Base-by-base conservation (phyloP, 805 yeast genomes). In the Cyberlindnera americana region DNA sequence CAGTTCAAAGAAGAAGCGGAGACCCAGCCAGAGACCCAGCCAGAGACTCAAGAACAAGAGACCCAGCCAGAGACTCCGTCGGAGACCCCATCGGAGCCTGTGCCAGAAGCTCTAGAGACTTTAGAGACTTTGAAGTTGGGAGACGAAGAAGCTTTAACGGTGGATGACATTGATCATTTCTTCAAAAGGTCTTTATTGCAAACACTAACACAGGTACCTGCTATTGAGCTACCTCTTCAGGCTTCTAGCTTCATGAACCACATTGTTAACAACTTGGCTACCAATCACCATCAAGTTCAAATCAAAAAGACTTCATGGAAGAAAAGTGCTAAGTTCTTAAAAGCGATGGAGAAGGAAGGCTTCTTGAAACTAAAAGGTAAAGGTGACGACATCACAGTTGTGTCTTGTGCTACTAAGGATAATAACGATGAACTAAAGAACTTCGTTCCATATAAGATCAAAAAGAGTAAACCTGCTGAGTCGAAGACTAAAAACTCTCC, bases 231-330 rank as follows among this genome's bases (percentile, higher is more conserved):
- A 4, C 97, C 98, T 6, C 69, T 86, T 21, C 64, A 75, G 1
- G 71, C 95, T 3, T 86, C 97, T 0, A 73, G 70, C 17, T 83
- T 91, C 59, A 80, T 90, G 71, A 74, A 70, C 31, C 79, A 80
- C 51, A 65, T 90, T 12, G 69, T 80, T 44, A 75, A 75, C 35
- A 86, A 88, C 60, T 61, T 91, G n/a, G 95, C 96, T 0, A 69
- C 75, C 1, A 72, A 83, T 39, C 82, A 78, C 51, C 59, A 64
- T 19, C 61, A 63, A 36, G 73, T 81, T 28, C 80, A 75, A 49
- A 73, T 84, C 43, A 90, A 89, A 60, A 83, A 78, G 54, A 80
- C 96, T 0, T 76, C 89, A 3, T 91, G 95, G 95, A 89, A 85
- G 60, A 91, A 91, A 56, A 78, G 91, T 4, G 74, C 89, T 12